Base-by-base conservation (phyloP, 1,139 yeast genomes). In the Scheffersomyces parashehatae region DNA sequence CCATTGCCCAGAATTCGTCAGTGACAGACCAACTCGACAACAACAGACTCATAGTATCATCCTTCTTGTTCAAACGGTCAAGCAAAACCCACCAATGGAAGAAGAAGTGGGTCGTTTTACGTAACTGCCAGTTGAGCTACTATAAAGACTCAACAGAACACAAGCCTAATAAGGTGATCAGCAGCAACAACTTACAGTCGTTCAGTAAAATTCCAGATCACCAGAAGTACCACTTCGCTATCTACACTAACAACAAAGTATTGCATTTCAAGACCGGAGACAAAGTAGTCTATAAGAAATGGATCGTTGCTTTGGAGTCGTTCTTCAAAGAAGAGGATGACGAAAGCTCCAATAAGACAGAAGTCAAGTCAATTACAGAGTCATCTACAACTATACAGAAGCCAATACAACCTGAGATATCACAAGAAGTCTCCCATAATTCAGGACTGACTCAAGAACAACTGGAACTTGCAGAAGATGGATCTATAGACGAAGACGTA, bases 71-170 rank as follows among this genome's bases (percentile, higher is more conserved):
- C 34, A 65, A 65, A 41, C 51, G 63, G 31, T 54, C 60, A 13
- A 52, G 53, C 28, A 57, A 49, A 39, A 60, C 67, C 7, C 62
- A 59, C 41, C 62, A 56, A 38, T 80, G 84, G 84, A 73, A 70
- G 51, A 65, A 68, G 46, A 62, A 70, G 33, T 82, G 88, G 88
- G 78, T 80, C 49, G 84, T 81, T 3, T 63, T 82, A n/a, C 64
- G 88, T 33, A 66, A 67, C 14, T 68, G 74, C 39, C 86, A 80
- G 54, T 64, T 82, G 32, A 69, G 82, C 12, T 80, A 77, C 57
- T 82, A 82, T 58, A 81, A 81, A 54, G 83, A 81, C 52, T 70
- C 74, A 12, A 63, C 71, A 33, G 88, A 82, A 54, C 74, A 80
- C 56, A 79, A 80, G 55, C 81, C 85, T 0, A 65, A 72, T 36